Evolutionary conservation across 345 rosid genomes (phyloP).

Genomic region (Ceriops decandra): DNA sequence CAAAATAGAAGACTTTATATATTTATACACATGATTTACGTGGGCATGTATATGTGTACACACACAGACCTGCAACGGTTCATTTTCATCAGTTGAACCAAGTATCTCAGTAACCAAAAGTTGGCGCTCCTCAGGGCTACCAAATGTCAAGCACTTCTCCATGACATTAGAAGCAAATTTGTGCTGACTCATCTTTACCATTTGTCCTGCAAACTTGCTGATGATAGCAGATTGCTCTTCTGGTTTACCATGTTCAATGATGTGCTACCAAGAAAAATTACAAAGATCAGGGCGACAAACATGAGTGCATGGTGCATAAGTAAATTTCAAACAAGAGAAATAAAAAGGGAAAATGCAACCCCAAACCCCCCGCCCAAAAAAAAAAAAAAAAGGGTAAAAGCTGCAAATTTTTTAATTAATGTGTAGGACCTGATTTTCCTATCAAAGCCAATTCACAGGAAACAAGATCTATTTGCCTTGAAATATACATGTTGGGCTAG

Average conservation of each 20-base stretch:
- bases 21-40: too few species aligned
- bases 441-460: not conserved
- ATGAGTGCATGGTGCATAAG: not conserved
- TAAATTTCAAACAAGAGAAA: constrained; percentile 1
- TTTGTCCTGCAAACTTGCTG: constrained; percentile 81
- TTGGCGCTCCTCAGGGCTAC: constrained; percentile 75
- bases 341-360: not conserved
- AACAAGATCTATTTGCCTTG: not conserved
- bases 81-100: constrained; percentile 90
- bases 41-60: not conserved
- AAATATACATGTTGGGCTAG: not conserved
- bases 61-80: constrained; percentile 75
- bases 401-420: not conserved
- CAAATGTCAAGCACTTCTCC: constrained; percentile 79
- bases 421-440: not conserved
- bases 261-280: constrained; percentile 52
- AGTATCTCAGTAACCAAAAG: constrained; percentile 84
- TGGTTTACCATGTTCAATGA: constrained; percentile 81
- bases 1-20: too few species aligned
- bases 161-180: constrained; percentile 98
- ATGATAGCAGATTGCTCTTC: constrained; percentile 73
- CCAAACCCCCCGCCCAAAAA: too few species aligned
- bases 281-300: constrained; percentile 6
- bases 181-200: constrained; percentile 95
- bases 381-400: not conserved